phyloP scores from a whole-genome alignment of 139 green algal genomes.

The Picocystis salinarum region DNA sequence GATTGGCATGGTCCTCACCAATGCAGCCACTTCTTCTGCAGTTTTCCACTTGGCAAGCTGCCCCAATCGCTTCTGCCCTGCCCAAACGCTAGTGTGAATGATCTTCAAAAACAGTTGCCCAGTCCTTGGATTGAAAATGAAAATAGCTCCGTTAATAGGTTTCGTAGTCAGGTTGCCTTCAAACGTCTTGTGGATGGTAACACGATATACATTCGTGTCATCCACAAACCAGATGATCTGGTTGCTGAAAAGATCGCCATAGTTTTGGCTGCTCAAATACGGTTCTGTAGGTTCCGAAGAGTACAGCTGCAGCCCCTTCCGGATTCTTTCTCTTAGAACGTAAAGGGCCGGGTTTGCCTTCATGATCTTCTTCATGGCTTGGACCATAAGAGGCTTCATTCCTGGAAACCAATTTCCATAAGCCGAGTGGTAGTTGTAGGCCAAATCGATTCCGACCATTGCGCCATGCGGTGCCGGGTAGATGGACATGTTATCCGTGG shows the following conservation, averaged over 20 bases:
- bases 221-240: slow-evolving; percentile 99
- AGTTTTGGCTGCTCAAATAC: slow-evolving; percentile 95
- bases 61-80: slow-evolving; percentile 93
- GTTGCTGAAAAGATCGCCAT: slow-evolving; percentile 94
- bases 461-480: slow-evolving; percentile 77
- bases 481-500: slow-evolving; percentile 98
- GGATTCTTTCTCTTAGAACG: slow-evolving; percentile 92
- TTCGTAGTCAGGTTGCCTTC: slow-evolving; percentile 98
- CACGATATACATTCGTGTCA: slow-evolving; percentile 99
- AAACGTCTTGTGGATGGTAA: slow-evolving; percentile 99
- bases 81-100: slow-evolving; percentile 97
- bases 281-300: slow-evolving; percentile 94
- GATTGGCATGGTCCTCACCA: slow-evolving; percentile 86
- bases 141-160: slow-evolving; percentile 98
- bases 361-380: slow-evolving; percentile 65
- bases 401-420: slow-evolving; percentile 99
- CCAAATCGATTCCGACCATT: slow-evolving; percentile 95
- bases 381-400: slow-evolving; percentile 79
- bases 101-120: slow-evolving; percentile 97
- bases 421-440: slow-evolving; percentile 93
- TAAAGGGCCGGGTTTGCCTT: slow-evolving; percentile 97
- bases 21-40: slow-evolving; percentile 80
- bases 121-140: slow-evolving; percentile 99
- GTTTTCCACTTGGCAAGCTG: slow-evolving; percentile 99
- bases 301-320: slow-evolving; percentile 97